phyloP scores from a whole-genome alignment of 2,329 filamentous ascomycete species.

The Karstenula rhodostoma region DNA sequence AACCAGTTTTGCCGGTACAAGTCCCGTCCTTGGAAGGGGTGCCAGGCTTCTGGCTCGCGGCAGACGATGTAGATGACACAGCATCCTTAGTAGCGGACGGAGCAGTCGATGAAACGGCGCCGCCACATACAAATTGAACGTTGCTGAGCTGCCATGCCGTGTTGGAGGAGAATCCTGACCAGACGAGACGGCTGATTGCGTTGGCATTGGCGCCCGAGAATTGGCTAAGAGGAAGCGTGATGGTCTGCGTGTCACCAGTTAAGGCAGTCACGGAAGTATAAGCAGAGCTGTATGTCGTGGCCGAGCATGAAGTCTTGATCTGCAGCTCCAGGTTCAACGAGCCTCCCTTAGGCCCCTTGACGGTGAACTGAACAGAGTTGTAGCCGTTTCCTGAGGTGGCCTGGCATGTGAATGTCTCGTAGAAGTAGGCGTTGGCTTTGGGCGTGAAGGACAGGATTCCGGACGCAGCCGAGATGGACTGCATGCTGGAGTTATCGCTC shows the following conservation, averaged over 20 bases:
- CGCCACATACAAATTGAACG: slow-evolving; percentile 56
- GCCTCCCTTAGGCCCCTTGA: slow-evolving; percentile 56
- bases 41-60: slow-evolving; percentile 11
- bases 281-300: slow-evolving; percentile 53
- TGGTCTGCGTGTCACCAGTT: slow-evolving; percentile 59
- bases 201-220: slow-evolving; percentile 61
- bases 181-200: slow-evolving; percentile 58
- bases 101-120: slow-evolving; percentile 13
- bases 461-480: slow-evolving; percentile 51
- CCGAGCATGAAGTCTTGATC: slow-evolving; percentile 56
- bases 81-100: slow-evolving; percentile 12
- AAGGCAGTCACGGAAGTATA: slow-evolving; percentile 57
- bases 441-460: slow-evolving; percentile 62
- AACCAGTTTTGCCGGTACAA: slow-evolving; percentile 2
- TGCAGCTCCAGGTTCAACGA: slow-evolving; percentile 58
- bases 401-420: slow-evolving; percentile 62
- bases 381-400: slow-evolving; percentile 57
- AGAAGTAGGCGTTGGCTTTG: slow-evolving; percentile 60
- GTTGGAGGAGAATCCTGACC: slow-evolving; percentile 51
- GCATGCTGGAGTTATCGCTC: slow-evolving; percentile 60
- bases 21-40: slow-evolving; percentile 4
- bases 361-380: slow-evolving; percentile 56
- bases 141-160: slow-evolving; percentile 60
- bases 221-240: slow-evolving; percentile 60
- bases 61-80: background rate